Evolutionary conservation across 2,329 filamentous ascomycete genomes (phyloP), one percentile per base, ranked within the genome.

Genomic region (Phialophora expanda): DNA sequence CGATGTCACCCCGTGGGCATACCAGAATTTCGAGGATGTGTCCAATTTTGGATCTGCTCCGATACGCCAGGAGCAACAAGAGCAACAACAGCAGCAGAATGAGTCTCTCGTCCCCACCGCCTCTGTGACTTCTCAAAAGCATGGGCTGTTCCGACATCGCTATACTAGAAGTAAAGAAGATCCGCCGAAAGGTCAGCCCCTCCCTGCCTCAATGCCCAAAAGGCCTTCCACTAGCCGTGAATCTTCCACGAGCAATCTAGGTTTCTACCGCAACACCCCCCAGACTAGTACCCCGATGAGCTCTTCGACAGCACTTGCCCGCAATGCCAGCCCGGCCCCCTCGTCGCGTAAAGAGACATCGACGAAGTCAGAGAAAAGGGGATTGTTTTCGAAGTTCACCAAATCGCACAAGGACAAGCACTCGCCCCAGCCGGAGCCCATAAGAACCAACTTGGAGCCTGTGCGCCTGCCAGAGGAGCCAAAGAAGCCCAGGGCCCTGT

Each of bases 1-100:
- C 74, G 94, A 98, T 78, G 93, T 99, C 65, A 95, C 96, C 46
- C 95, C 95, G n/a, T 99, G 97, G 85, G 85, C 96, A 68, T 98
- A 95, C 76, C 95, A 98, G 78, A 92, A 95, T 76, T 86, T 86
- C 71, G 87, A 91, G 82, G 88, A 84, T 69, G 69, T 71, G 50
- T 69, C 65, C 28, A 69, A 72, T 70, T 73, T 69, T 46, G 71
- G 71, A 2, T 68, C 69, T 22, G 71, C 71, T 11, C 66, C 69
- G 54, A 70, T 72, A 55, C 59, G 69, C 56, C 70, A 73, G 72
- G 67, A 72, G 62, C 32, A 74, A 90, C 87, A 90, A 22, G 28
- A 61, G 32, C 59, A 54, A 14, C 50, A 56, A 17, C 59, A 55
- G 32, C 48, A 17, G 22, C 50, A 55, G 20, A 75, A 91, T 93